Base-by-base conservation (phyloP, 2,329 filamentous ascomycete genomes). In the Talaromyces funiculosus region DNA sequence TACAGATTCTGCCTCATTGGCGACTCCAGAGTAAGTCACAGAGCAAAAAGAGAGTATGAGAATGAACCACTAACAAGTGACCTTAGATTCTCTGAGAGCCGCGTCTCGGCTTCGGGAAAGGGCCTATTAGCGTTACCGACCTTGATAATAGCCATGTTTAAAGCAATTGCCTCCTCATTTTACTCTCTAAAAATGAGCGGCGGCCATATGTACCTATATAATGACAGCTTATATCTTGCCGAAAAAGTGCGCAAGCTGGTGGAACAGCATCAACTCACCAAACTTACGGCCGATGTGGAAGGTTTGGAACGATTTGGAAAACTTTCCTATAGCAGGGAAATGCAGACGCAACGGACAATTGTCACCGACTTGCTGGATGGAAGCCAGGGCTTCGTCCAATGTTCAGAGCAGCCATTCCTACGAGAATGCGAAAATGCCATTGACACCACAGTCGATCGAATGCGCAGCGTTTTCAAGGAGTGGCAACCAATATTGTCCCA, bases 191-290 rank as follows among this genome's bases (percentile, higher is more conserved):
- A 75, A 53, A 67, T 77, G 12, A 72, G 75, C 18, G 78, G 80
- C 2, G 83, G 83, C 6, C 82, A 85, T 65, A 86, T 88, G 80
- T 81, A 85, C 57, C 78, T 86, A 49, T 88, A 87, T 74, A 88
- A 88, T 66, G 85, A 88, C 70, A 81, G 82, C 63, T 75, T 81
- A 47, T 83, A 84, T 60, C 77, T 88, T 3, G 80, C 82, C 3
- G 80, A 83, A 62, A 78, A 79, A 60, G 73, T 87, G 14, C 78
- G 78, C 16, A 66, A 72, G 9, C 75, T 86, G 60, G 72, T 80
- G 12, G 71, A 75, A n/a, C 72, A 78, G 35, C 76, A 80, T 63
- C 71, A 76, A 29, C 67, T 78, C n/a, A 69, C 82, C 1, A 78
- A 78, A 37, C 73, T 86, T n/a, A 76, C 79, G 33, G 67, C 77